phyloP scores from a whole-genome alignment of 208 protist species.

The Trypanosoma vivax region DNA sequence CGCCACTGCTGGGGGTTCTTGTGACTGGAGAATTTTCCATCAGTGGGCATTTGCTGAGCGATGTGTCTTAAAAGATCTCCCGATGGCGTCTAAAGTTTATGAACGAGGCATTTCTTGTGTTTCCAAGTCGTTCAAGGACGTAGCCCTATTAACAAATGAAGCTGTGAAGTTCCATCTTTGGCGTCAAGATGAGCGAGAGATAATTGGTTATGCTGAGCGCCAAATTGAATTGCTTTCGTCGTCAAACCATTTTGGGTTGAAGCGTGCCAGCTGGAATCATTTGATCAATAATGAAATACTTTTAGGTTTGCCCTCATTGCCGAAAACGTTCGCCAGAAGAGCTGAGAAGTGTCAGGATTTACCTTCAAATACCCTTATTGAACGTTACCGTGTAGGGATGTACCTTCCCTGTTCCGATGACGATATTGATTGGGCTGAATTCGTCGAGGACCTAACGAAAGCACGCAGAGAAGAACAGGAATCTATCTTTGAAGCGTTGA shows the following conservation, averaged over 20 bases:
- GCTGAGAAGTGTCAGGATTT: slow-evolving; percentile 28
- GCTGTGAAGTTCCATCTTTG: slow-evolving; percentile 62
- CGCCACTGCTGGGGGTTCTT: slow-evolving; percentile 40
- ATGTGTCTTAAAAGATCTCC: slow-evolving; percentile 33
- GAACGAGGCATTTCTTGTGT: slow-evolving; percentile 69
- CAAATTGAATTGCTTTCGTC: slow-evolving; percentile 59
- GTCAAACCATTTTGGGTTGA: slow-evolving; percentile 30
- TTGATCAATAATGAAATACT: slow-evolving; percentile 48
- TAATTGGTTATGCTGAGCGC: slow-evolving; percentile 63
- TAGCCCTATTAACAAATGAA: slow-evolving; percentile 47
- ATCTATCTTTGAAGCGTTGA: slow-evolving; percentile 31
- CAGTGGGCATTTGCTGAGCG: slow-evolving; percentile 66
- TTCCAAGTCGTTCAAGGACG: slow-evolving; percentile 39
- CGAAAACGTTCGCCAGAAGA: slow-evolving; percentile 43
- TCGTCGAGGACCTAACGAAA: slow-evolving; percentile 41
- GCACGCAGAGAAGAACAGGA: slow-evolving; percentile 49
- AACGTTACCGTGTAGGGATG: slow-evolving; percentile 62
- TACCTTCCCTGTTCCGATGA: slow-evolving; percentile 52
- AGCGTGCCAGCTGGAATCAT: slow-evolving; percentile 56
- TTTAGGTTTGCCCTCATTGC: slow-evolving; percentile 49
- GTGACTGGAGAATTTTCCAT: slow-evolving; percentile 77
- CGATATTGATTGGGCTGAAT: slow-evolving; percentile 45
- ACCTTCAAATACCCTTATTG: slow-evolving; percentile 31
- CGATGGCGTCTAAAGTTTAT: slow-evolving; percentile 70
- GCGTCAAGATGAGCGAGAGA: slow-evolving; percentile 56